Conservation (phyloP, 164 flowering plant genomes). For the Tetracentron sinense region DNA sequence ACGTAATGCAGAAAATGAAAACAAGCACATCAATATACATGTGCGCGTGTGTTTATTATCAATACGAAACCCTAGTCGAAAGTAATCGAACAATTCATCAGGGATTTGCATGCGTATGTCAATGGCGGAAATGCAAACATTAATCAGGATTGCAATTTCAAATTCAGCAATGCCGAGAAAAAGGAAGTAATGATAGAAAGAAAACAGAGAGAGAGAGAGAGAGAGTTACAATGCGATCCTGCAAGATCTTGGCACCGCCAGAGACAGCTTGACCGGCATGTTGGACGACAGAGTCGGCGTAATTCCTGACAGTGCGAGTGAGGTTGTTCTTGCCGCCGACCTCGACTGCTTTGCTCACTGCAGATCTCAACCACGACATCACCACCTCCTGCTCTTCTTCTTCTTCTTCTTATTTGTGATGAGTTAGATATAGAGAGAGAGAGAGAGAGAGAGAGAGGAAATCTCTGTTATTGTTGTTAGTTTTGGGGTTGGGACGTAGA, state of each 20-base stretch:
- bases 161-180: too few relatives aligned
- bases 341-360: conserved; percentile 72
- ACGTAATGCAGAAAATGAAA: too few relatives aligned
- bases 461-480: too few relatives aligned
- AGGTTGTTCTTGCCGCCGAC: conserved; percentile 59
- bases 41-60: too few relatives aligned
- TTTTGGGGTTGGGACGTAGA: too few relatives aligned
- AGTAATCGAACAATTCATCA: conserved; percentile 1
- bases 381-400: background rate
- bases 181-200: background rate
- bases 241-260: conserved; percentile 68
- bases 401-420: background rate
- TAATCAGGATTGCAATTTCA: too few relatives aligned
- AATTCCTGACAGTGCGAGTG: conserved; percentile 55
- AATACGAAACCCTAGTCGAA: background rate
- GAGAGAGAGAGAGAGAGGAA: background rate
- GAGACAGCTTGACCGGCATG: conserved; percentile 69
- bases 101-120: background rate
- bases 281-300: conserved; percentile 65
- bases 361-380: conserved; percentile 83
- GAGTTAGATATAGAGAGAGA: background rate
- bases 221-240: conserved; percentile 60
- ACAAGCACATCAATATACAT: too few relatives aligned
- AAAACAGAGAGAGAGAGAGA: conserved; percentile 1
- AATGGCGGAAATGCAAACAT: too few relatives aligned